Base-by-base conservation (phyloP, 306 rosid species). In the Vigna hirtella region DNA sequence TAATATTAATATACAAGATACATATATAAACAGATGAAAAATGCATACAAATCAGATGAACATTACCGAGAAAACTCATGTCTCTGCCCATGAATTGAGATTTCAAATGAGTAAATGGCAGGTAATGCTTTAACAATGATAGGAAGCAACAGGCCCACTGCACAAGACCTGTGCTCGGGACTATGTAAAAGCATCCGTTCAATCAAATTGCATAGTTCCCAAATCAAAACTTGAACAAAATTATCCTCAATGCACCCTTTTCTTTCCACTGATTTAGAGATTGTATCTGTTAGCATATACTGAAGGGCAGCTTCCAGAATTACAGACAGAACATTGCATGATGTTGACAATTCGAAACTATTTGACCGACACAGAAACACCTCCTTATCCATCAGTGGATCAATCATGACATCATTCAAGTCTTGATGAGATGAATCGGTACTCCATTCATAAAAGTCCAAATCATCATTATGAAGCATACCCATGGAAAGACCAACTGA, bases 121-220 rank as follows among this genome's bases (percentile, higher is more conserved):
- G 78, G 75, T 75, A 91, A 84, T 74, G 93, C 86, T 86, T 89
- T 90, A 77, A 89, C 88, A 77, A 85, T 76, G 52, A 78, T 63
- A 58, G 98, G 98, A 79, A 93, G 96, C 90, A 93, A 90, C 84
- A 88, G 83, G 42, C 83, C 82, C 78, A 88, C 87, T 3, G 87
- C 92, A 57, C 89, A 88, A 70, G 97, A 87, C 74, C 98, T 91
- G 52, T 87, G 90, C 81, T 93, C 97, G 66, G 81, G 82, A 86
- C 93, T 84, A 42, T 87, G 88, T 70, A 77, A 75, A 80, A 93
- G 89, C 93, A 93, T 84, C 75, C 70, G 83, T 69, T 91, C 97
- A 77, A 84, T 83, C 90, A 89, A 72, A 82, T 79, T 83, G 70
- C 93, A 85, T 67, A 93, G 74, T 32, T 87, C 87, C 91, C 90